Conservation (phyloP, 148 eudicot species). For the Pouteria glomerata region DNA sequence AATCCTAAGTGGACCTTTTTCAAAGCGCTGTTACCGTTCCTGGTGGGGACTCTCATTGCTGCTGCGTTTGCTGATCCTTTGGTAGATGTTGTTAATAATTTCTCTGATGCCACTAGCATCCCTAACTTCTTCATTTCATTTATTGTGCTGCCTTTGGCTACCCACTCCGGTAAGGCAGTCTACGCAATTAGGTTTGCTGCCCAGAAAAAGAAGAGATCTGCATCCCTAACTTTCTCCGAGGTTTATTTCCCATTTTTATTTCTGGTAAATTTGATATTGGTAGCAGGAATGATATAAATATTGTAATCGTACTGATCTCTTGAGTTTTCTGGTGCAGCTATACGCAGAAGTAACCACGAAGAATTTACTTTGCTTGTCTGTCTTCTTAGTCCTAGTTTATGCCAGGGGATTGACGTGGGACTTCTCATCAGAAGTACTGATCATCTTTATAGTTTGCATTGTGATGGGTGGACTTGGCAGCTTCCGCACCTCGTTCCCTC, state of each 20-base stretch:
- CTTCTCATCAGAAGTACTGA: constrained; percentile 89
- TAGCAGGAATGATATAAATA: background rate
- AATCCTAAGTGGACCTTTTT: constrained; percentile 42
- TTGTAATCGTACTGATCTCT: background rate
- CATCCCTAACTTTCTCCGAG: constrained; percentile 91
- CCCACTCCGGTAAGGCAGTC: constrained; percentile 90
- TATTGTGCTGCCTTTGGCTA: constrained; percentile 75
- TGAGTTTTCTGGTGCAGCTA: constrained; percentile 32
- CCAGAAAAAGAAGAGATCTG: constrained; percentile 69
- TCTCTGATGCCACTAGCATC: constrained; percentile 78
- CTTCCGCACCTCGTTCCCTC: constrained; percentile 70
- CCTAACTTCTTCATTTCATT: constrained; percentile 94
- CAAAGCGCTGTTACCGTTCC: constrained; percentile 51
- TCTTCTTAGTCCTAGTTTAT: constrained; percentile 79
- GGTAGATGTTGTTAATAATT: constrained; percentile 78
- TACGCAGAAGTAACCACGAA: constrained; percentile 88
- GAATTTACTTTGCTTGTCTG: constrained; percentile 76
- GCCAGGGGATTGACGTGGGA: constrained; percentile 81
- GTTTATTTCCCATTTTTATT: constrained; percentile 28
- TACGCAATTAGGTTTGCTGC: constrained; percentile 82
- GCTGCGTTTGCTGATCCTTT: constrained; percentile 90
- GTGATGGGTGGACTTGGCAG: constrained; percentile 74
- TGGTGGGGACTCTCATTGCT: constrained; percentile 66
- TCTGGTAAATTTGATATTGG: background rate
- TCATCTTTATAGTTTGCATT: constrained; percentile 70